A percentile compares a stretch with the other conserved stretches of the same genome.
Conservation (phyloP, 495 filamentous ascomycete genomes). For the Aspergillus nidulans region DNA sequence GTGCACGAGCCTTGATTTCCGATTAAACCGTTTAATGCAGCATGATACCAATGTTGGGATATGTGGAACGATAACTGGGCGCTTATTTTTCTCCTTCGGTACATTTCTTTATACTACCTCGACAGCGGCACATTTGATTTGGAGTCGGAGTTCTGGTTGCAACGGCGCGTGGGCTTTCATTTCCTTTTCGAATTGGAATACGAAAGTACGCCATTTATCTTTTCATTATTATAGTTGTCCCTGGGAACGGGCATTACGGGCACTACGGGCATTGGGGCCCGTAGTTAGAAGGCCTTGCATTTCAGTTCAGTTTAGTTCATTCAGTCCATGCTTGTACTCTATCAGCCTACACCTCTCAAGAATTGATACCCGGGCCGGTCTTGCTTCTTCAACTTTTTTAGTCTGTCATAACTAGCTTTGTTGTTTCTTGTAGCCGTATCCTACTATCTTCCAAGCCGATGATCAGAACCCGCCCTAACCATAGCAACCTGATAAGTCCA, state of each 20-base stretch:
- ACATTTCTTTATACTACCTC: background rate
- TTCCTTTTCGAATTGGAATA: slow-evolving; percentile 4
- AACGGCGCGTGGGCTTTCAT: background rate
- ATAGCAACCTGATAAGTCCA: background rate
- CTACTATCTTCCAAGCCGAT: no score
- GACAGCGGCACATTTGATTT: background rate
- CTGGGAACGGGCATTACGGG: no score
- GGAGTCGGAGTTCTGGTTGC: slow-evolving; percentile 4
- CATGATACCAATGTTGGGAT: slow-evolving; percentile 30
- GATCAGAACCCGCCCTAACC: no score
- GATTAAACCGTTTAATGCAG: slow-evolving; percentile 18
- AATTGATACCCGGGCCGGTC: slow-evolving; percentile 22
- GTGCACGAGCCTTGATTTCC: slow-evolving; percentile 13
- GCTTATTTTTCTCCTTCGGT: slow-evolving; percentile 6
- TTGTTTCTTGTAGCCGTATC: no score
- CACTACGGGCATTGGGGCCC: background rate
- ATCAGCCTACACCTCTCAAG: slow-evolving; percentile 13
- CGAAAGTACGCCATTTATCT: background rate
- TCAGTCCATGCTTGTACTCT: slow-evolving; percentile 11
- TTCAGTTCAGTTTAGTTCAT: background rate
- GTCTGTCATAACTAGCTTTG: background rate
- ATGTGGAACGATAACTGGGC: slow-evolving; percentile 22
- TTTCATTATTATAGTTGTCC: background rate
- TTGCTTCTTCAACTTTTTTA: background rate
- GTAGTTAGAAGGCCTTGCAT: background rate